Evolutionary conservation across 805 yeast species (phyloP).

Genomic region (Wickerhamiella spandovensis): DNA sequence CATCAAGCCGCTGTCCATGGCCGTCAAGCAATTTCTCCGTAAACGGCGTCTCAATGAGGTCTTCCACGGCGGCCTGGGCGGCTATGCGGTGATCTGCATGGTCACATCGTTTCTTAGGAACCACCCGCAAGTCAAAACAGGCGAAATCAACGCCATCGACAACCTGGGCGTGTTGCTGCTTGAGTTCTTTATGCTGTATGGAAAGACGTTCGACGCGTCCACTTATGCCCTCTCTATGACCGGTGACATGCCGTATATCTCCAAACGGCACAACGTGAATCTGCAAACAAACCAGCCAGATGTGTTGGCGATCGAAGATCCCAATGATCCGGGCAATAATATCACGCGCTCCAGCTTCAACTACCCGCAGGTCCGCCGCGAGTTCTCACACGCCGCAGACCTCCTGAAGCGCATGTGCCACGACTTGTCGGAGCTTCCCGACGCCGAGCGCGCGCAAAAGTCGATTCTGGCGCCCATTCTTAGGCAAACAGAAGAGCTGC

Average conservation of each 20-base stretch:
- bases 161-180: constrained; percentile 77
- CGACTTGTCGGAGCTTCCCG: neutral
- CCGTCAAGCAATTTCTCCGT: constrained; percentile 73
- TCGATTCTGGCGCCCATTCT: constrained; percentile 16
- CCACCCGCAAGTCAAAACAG: constrained; percentile 65
- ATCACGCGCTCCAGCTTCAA: constrained; percentile 78
- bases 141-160: constrained; percentile 50
- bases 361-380: constrained; percentile 62
- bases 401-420: constrained; percentile 10
- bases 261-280: constrained; percentile 40
- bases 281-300: constrained; percentile 35
- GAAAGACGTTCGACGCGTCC: constrained; percentile 78
- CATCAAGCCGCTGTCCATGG: constrained; percentile 63
- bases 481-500: neutral
- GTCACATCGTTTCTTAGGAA: constrained; percentile 62
- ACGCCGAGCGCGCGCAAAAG: neutral
- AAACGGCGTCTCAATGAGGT: constrained; percentile 72
- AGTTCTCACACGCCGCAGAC: constrained; percentile 33
- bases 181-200: constrained; percentile 87
- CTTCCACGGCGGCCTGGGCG: constrained; percentile 89
- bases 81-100: constrained; percentile 81
- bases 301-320: constrained; percentile 73
- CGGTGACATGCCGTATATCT: constrained; percentile 45
- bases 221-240: constrained; percentile 53
- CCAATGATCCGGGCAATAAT: constrained; percentile 71